Percentiles rank a stretch among this genome's conserved stretches.
Conservation (phyloP, 1,284 basidiomycete genomes). For the Cyathus pygmaeus region DNA sequence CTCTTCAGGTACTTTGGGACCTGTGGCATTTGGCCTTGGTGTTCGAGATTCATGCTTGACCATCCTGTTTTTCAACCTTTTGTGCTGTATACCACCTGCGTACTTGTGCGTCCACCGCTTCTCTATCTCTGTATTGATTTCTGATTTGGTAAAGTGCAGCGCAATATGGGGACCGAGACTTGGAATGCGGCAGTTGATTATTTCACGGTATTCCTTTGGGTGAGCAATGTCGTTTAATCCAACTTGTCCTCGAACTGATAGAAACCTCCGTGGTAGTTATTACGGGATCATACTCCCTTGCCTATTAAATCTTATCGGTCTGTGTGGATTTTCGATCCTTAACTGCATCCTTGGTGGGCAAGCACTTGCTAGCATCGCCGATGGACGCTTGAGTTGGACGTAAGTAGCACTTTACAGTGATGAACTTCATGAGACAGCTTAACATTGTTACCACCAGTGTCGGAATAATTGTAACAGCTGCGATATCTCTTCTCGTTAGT, state of each 20-base stretch:
- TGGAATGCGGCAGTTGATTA: constrained; percentile 88
- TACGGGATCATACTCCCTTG: constrained; percentile 73
- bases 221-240: constrained; percentile 39
- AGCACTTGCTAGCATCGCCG: constrained; percentile 76
- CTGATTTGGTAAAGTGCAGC: constrained; percentile 53
- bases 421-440: neutral
- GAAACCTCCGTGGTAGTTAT: constrained; percentile 55
- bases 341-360: constrained; percentile 85
- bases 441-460: constrained; percentile 57
- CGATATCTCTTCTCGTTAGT: constrained; percentile 74
- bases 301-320: constrained; percentile 69
- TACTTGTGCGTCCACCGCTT: constrained; percentile 42
- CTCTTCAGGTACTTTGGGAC: constrained; percentile 80
- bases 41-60: constrained; percentile 77
- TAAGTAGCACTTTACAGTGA: constrained; percentile 38
- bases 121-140: neutral
- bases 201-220: constrained; percentile 79
- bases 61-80: constrained; percentile 81
- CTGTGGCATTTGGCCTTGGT: constrained; percentile 72
- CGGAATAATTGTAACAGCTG: constrained; percentile 87
- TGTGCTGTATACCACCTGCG: constrained; percentile 48
- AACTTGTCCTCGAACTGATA: constrained; percentile 1
- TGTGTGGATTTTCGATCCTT: constrained; percentile 81
- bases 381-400: constrained; percentile 74
- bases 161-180: constrained; percentile 87